These are phyloP conservation scores for Dipodascus geniculatus DNA, from an alignment of 805 yeast genomes.

Conservation along the genomic window DNA sequence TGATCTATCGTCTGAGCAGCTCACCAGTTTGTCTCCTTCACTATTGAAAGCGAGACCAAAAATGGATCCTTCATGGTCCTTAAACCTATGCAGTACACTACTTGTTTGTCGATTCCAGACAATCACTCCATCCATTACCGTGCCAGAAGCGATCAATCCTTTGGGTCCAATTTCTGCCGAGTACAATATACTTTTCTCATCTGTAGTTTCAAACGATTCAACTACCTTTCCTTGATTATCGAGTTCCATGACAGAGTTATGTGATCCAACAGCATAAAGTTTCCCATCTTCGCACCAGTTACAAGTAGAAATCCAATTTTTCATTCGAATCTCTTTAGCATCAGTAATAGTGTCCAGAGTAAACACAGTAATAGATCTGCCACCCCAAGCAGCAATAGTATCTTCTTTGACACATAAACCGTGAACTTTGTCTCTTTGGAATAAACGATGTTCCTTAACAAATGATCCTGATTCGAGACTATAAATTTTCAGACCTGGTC, in stretches of 20 bases:
- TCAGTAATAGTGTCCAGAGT: conserved; percentile 22
- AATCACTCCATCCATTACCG: conserved; percentile 80
- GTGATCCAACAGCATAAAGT: conserved; percentile 60
- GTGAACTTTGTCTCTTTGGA: conserved; percentile 71
- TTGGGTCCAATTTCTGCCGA: conserved; percentile 57
- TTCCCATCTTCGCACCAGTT: conserved; percentile 33
- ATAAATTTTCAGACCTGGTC: conserved; percentile 51
- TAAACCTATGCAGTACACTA: conserved; percentile 36
- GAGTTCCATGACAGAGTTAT: conserved; percentile 47
- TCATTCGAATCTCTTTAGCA: conserved; percentile 26
- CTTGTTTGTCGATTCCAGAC: conserved; percentile 42
- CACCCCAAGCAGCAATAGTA: conserved; percentile 48
- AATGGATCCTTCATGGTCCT: conserved; percentile 84
- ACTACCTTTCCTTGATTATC: conserved; percentile 22
- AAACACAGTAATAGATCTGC: conserved; percentile 47
- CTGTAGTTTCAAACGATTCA: conserved; percentile 31
- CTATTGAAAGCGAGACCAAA: conserved; percentile 61
- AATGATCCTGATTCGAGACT: conserved; percentile 31
- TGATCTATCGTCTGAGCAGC: conserved; percentile 93
- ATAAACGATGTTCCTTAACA: conserved; percentile 34
- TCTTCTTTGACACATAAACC: conserved; percentile 40
- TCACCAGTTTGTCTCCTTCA: conserved; percentile 44
- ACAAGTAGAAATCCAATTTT: conserved; percentile 72
- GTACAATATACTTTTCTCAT: conserved; percentile 73
- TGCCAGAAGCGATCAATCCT: conserved; percentile 67